phyloP scores from a whole-genome alignment of 164 flowering plant genomes.

The Echeveria elegans region DNA sequence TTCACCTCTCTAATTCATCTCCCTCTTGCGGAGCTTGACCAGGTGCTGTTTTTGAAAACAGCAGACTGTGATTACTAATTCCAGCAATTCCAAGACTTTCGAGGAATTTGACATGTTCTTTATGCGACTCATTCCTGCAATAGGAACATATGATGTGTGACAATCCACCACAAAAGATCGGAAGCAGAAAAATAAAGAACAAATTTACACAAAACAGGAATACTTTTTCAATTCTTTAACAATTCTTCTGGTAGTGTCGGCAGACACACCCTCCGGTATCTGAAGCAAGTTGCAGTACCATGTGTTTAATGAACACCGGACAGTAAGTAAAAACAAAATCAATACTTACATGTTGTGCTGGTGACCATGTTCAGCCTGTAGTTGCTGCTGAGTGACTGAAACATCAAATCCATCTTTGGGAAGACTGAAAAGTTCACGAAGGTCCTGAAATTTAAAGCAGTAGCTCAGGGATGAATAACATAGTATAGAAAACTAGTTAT shows the following conservation, averaged over 20 bases:
- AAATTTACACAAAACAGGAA: neutral
- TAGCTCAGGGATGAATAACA: neutral
- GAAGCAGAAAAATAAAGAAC: neutral
- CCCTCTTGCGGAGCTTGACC: conserved; percentile 38
- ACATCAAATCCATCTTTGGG: conserved; percentile 90
- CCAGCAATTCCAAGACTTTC: conserved; percentile 80
- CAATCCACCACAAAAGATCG: neutral
- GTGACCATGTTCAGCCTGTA: conserved; percentile 77
- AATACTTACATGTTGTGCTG: conserved; percentile 53
- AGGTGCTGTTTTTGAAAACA: conserved; percentile 83
- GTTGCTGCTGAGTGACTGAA: conserved; percentile 83
- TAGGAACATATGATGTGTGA: neutral
- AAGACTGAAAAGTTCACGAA: conserved; percentile 73
- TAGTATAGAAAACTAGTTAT: neutral
- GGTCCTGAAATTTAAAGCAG: conserved; percentile 54
- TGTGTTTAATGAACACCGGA: no score
- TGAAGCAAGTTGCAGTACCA: no score
- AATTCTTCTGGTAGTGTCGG: no score
- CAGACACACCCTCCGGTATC: no score
- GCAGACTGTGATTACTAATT: conserved; percentile 90
- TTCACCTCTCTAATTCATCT: conserved; percentile 41
- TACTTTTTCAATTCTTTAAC: no score
- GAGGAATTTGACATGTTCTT: conserved; percentile 51
- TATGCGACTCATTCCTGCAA: conserved; percentile 56
- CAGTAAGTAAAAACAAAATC: neutral